These are phyloP conservation scores for Pseudoscleropodium purum DNA, from an alignment of 225 moss, liverwort and hornwort genomes.

Conservation along the genomic window DNA sequence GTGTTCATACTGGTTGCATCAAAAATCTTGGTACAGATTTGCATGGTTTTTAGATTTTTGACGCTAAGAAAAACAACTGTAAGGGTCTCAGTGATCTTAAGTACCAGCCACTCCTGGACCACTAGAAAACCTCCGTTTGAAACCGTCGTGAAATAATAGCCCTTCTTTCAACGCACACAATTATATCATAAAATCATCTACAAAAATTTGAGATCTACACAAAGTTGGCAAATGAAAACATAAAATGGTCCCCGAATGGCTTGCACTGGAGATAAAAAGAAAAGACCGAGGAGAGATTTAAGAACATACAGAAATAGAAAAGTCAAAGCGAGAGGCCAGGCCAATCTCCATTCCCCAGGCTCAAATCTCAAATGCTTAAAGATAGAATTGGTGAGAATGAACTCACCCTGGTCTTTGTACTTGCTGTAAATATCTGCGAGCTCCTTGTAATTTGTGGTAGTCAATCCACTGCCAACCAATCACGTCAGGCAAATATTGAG, in stretches of 20 bases:
- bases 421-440: constrained; percentile 52
- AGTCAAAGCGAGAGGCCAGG: neutral
- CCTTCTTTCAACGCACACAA: neutral
- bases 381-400: neutral
- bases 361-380: neutral
- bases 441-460: constrained; percentile 71
- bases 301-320: neutral
- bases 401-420: constrained; percentile 50
- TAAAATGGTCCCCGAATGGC: neutral
- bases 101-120: neutral
- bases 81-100: neutral
- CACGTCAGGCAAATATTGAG: neutral
- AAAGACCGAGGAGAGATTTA: neutral
- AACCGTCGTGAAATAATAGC: neutral
- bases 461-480: constrained; percentile 57
- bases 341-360: neutral
- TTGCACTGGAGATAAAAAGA: neutral
- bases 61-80: neutral
- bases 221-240: neutral
- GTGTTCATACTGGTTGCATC: neutral
- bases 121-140: neutral
- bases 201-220: neutral
- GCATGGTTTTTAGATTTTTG: neutral
- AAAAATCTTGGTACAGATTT: neutral
- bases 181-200: neutral